Evolutionary conservation across 2,329 filamentous ascomycete species (phyloP).

Genomic region (Nannizziopsis arthrosporioides): DNA sequence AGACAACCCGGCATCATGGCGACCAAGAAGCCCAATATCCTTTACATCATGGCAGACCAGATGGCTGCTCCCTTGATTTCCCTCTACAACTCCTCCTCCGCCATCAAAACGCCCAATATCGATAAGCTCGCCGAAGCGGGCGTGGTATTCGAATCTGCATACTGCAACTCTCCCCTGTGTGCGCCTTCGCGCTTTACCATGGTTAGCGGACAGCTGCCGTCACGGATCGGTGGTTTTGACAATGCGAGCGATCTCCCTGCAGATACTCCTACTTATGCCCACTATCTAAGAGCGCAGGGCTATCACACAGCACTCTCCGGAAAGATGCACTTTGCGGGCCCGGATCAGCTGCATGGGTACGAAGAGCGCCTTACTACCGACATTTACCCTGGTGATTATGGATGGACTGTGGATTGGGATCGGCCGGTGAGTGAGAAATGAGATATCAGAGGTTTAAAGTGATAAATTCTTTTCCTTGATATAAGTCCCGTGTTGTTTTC

Average conservation of each 20-base stretch:
- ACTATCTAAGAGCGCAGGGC: constrained; percentile 72
- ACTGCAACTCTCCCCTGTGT: constrained; percentile 87
- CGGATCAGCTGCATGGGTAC: constrained; percentile 84
- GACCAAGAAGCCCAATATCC: constrained; percentile 55
- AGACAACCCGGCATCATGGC: constrained; percentile 8
- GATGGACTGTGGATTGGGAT: constrained; percentile 94
- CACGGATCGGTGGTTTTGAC: constrained; percentile 84
- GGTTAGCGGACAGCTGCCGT: constrained; percentile 83
- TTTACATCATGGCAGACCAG: constrained; percentile 96
- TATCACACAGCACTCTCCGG: constrained; percentile 86
- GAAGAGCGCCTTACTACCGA: constrained; percentile 87
- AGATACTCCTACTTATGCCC: constrained; percentile 81
- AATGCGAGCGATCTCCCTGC: constrained; percentile 76
- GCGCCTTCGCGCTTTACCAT: constrained; percentile 88
- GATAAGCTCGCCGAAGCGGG: constrained; percentile 69
- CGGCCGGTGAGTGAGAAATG: constrained; percentile 47
- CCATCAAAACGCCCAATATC: constrained; percentile 85
- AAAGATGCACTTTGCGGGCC: constrained; percentile 88
- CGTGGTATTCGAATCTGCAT: constrained; percentile 85
- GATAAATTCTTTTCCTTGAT: not conserved
- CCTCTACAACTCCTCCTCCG: constrained; percentile 79
- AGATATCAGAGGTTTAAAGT: not conserved
- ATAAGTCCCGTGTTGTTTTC: constrained; percentile 5
- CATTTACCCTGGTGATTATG: constrained; percentile 89
- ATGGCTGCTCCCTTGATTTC: constrained; percentile 80